Percentiles rank a stretch among this genome's conserved stretches.
These are phyloP conservation scores for Sporisorium reilianum DNA, from an alignment of 1,284 basidiomycete genomes.

Conservation along the genomic window DNA sequence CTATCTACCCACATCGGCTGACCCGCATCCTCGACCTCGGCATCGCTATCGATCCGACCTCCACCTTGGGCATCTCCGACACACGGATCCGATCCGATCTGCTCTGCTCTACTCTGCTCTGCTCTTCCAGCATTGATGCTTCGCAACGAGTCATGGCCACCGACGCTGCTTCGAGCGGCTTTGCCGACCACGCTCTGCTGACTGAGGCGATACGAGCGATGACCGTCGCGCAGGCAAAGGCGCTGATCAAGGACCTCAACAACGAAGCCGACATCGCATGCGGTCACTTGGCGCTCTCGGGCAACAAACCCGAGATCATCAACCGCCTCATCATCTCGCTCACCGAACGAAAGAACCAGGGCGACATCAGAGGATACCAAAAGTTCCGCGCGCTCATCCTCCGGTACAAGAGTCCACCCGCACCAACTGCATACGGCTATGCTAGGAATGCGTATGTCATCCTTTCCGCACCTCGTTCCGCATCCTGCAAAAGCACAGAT, in stretches of 20 bases:
- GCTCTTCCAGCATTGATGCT: conserved; percentile 11
- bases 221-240: conserved; percentile 58
- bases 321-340: conserved; percentile 41
- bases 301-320: conserved; percentile 58
- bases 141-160: conserved; percentile 28
- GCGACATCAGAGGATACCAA: conserved; percentile 39
- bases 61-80: conserved; percentile 8
- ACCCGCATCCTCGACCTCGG: not conserved
- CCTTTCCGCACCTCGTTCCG: not conserved
- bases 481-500: not conserved
- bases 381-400: conserved; percentile 44
- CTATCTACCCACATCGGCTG: conserved; percentile 9
- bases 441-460: conserved; percentile 20
- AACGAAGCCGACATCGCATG: conserved; percentile 42
- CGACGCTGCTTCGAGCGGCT: conserved; percentile 30
- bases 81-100: too few species aligned
- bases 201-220: conserved; percentile 37
- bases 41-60: conserved; percentile 13
- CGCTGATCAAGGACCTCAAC: conserved; percentile 58
- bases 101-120: too few species aligned
- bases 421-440: conserved; percentile 5
- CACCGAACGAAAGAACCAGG: conserved; percentile 26
- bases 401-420: conserved; percentile 27
- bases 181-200: conserved; percentile 40
- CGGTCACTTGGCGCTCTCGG: conserved; percentile 43